Percentiles rank a stretch among this genome's conserved stretches.
Conservation (phyloP, 257 asterid genomes). For the Penstemon barbatus region DNA sequence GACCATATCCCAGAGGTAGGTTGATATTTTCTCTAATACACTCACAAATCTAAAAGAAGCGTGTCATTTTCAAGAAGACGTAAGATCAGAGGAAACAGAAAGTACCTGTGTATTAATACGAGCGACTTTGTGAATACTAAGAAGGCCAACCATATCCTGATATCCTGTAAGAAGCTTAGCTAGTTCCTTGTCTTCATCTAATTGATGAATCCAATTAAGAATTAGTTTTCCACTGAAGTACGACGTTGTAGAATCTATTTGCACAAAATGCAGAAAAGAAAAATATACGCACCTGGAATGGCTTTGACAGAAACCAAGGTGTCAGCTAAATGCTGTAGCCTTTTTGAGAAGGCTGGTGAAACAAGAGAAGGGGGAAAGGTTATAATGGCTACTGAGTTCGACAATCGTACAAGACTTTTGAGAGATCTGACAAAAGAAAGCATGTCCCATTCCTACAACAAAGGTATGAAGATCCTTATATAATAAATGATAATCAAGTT, state of each 20-base stretch:
- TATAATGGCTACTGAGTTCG: constrained; percentile 85
- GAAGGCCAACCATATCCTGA: constrained; percentile 95
- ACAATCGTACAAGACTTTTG: constrained; percentile 62
- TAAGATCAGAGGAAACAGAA: constrained; percentile 20
- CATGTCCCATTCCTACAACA: constrained; percentile 81
- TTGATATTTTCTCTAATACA: no score
- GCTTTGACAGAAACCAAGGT: constrained; percentile 84
- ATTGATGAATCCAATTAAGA: constrained; percentile 27
- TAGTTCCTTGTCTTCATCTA: constrained; percentile 96
- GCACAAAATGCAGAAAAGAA: constrained; percentile 18
- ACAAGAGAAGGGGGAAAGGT: constrained; percentile 85
- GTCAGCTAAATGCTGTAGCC: constrained; percentile 98
- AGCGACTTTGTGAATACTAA: constrained; percentile 86
- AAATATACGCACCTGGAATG: constrained; percentile 61
- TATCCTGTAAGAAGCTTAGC: constrained; percentile 95
- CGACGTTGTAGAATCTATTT: background rate
- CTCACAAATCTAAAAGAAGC: background rate
- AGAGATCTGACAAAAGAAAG: constrained; percentile 78
- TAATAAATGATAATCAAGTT: constrained; percentile 10
- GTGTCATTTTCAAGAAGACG: background rate
- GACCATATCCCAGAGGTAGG: no score
- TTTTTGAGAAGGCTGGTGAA: constrained; percentile 62
- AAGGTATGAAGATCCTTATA: constrained; percentile 11
- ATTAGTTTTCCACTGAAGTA: constrained; percentile 3
- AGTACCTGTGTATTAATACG: constrained; percentile 84